Conservation (phyloP, 257 asterid species). For the Apocynum venetum region DNA sequence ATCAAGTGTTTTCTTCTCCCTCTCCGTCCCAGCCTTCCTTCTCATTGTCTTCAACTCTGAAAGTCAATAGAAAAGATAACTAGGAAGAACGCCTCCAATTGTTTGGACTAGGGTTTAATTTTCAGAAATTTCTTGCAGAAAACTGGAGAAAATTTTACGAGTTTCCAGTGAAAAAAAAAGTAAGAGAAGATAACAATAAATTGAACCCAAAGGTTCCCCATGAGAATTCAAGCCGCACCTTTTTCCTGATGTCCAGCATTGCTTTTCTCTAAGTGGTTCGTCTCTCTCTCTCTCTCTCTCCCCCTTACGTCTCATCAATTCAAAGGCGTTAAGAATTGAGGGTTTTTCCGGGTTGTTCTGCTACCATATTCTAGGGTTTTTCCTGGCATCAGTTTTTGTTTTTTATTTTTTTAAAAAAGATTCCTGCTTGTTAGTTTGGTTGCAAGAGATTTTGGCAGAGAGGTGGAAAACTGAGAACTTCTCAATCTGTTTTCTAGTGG, state of each 20-base stretch:
- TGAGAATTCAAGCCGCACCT: not conserved
- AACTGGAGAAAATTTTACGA: not conserved
- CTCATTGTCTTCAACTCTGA: not conserved
- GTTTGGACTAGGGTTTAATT: not conserved
- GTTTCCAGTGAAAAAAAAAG: not conserved
- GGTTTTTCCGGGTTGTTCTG: not conserved
- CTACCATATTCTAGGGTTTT: not conserved
- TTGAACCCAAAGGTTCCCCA: not conserved
- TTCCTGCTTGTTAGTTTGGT: not conserved
- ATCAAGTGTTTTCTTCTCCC: not conserved
- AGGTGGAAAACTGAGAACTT: constrained; percentile 2
- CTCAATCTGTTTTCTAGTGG: not conserved
- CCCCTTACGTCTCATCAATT: not conserved
- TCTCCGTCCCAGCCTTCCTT: not conserved
- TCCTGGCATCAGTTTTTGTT: not conserved
- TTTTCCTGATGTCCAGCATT: not conserved
- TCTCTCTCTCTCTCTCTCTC: not conserved
- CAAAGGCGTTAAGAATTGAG: not conserved
- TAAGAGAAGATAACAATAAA: not conserved
- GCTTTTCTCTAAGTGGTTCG: not conserved
- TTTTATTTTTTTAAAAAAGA: not conserved
- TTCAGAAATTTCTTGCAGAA: not conserved
- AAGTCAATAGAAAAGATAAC: not conserved
- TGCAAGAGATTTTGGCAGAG: not conserved
- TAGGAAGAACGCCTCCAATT: not conserved